Evolutionary conservation across 129 eudicot genomes (phyloP).

Genomic region (Centrapalus pauciflorus): DNA sequence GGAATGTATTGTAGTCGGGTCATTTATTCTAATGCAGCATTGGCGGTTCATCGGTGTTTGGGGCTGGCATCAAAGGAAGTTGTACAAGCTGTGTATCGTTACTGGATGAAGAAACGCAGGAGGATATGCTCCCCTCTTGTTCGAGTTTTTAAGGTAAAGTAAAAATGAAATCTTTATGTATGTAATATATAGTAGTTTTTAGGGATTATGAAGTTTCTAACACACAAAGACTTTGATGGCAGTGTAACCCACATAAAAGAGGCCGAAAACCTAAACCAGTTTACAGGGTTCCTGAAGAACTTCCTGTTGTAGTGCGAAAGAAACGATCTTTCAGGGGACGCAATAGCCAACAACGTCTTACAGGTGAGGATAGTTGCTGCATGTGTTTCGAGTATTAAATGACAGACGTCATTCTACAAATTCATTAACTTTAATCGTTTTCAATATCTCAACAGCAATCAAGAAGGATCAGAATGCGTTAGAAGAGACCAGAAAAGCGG

Average conservation of each 20-base stretch:
- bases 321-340: conserved; percentile 56
- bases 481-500: conserved; percentile 25
- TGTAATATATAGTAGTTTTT: not conserved
- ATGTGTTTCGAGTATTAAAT: too few relatives aligned
- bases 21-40: conserved; percentile 36
- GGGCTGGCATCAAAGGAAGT: conserved; percentile 46
- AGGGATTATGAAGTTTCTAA: not conserved
- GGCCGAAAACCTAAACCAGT: not conserved
- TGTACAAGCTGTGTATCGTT: conserved; percentile 45
- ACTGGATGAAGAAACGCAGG: conserved; percentile 69
- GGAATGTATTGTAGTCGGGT: conserved; percentile 45
- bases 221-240: conserved; percentile 8
- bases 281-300: too few relatives aligned
- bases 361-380: conserved; percentile 51
- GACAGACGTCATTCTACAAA: not conserved
- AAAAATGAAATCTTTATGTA: not conserved
- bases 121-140: conserved; percentile 50
- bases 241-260: conserved; percentile 17
- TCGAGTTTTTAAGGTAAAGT: conserved; percentile 74
- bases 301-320: conserved; percentile 52
- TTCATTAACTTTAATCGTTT: not conserved
- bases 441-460: conserved; percentile 36
- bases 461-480: conserved; percentile 34
- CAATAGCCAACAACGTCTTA: conserved; percentile 33
- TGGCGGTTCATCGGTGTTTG: conserved; percentile 32